Base-by-base conservation (phyloP, 169 alveolate genomes). In the Plasmodium gaboni region DNA sequence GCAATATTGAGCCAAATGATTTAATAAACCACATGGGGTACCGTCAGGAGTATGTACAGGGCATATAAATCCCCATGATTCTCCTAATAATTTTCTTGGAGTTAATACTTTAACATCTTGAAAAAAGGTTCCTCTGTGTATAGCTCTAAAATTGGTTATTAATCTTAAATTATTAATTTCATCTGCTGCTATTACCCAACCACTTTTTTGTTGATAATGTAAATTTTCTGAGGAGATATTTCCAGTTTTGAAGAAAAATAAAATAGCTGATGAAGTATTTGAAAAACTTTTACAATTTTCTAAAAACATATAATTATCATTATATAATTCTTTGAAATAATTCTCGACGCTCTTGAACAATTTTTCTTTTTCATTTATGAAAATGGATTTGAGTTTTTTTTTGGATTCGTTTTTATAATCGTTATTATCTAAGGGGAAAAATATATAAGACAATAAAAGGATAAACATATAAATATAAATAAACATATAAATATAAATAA, bases 31-130 rank as follows among this genome's bases (percentile, higher is more conserved):
- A 87, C 99, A 98, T 0, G 99, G 99, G n/a, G 98, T 98, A 59
- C 99, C 99, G 95, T 99, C 99, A 48, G 99, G 99, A 0, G 99
- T 98, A 92, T 99, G 99, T 17, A 99, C 99, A 2, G 99, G 99
- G 71, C 99, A 99, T 15, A 99, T 94, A 93, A 99, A 99, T 44
- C 99, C 99, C 99, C 99, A 99, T 50, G 99, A 96, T 88, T 99
- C 99, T 0, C 99, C 99, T 24, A 98, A 94, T 87, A 99, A 94
- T 94, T 98, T 98, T 89, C 99, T 98, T 22, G 92, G 92, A 19
- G 70, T 42, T 70, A 86, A 69, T n/a, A 61, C 71, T 46, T 86
- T 86, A 22, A 86, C 71, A 13, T 86, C 87, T 71, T 71, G 87
- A 91, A 99, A 99, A 93, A 98, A 98, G 55, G 97, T 97, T 12